A percentile compares a stretch with the other conserved stretches of the same genome.
Conservation (phyloP, 148 eudicot genomes). For the Rhododendron simsii region DNA sequence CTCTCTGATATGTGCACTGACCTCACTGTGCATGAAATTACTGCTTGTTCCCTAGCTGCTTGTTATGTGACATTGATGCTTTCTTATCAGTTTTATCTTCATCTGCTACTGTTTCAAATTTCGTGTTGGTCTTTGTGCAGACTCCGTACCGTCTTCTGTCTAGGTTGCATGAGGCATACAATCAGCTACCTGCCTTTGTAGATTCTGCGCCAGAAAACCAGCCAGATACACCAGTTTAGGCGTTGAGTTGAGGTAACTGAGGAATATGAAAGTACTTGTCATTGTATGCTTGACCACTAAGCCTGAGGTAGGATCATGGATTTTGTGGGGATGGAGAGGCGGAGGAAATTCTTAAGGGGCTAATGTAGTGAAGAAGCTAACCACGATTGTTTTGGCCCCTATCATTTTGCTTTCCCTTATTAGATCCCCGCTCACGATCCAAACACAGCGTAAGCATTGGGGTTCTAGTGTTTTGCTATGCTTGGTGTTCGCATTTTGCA, state of each 20-base stretch:
- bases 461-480: not conserved
- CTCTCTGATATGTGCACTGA: not conserved
- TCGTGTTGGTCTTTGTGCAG: conserved; percentile 33
- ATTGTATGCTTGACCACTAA: not conserved
- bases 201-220: conserved; percentile 72
- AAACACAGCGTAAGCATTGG: not conserved
- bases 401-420: not conserved
- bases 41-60: not conserved
- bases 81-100: not conserved
- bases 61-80: not conserved
- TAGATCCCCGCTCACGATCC: not conserved
- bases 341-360: not conserved
- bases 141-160: conserved; percentile 55
- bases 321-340: not conserved
- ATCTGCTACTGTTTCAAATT: not conserved
- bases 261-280: not conserved
- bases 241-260: conserved; percentile 1
- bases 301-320: not conserved
- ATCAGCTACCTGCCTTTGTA: conserved; percentile 54
- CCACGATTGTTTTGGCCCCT: not conserved
- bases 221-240: conserved; percentile 41
- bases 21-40: not conserved
- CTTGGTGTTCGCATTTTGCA: not conserved
- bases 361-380: not conserved
- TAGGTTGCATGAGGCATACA: conserved; percentile 60